phyloP scores from a whole-genome alignment of 345 rosid genomes.

The Lepidium africanum region DNA sequence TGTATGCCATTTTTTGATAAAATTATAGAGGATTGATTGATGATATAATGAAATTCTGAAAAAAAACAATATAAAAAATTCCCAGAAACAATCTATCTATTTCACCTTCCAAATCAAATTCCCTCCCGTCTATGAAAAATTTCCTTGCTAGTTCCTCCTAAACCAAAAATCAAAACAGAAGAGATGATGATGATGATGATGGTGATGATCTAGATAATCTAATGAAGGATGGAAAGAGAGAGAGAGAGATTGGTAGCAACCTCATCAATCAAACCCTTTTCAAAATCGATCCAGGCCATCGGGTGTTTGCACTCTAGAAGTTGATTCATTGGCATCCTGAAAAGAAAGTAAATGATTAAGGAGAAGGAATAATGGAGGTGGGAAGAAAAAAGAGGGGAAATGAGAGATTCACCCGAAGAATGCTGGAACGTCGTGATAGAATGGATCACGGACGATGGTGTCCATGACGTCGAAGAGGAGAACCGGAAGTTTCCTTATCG shows the following conservation, averaged over 20 bases:
- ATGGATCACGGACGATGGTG: slow-evolving; percentile 95
- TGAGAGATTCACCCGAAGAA: slow-evolving; percentile 52
- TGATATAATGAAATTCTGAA: background rate
- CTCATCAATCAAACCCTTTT: slow-evolving; percentile 79
- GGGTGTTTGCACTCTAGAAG: slow-evolving; percentile 78
- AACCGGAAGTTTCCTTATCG: slow-evolving; percentile 60
- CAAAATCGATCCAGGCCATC: slow-evolving; percentile 82
- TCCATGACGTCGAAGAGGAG: slow-evolving; percentile 94
- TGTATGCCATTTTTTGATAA: slow-evolving; percentile 9
- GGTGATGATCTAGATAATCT: background rate
- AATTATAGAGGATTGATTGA: background rate
- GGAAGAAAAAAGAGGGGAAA: background rate
- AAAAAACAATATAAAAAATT: too few relatives aligned
- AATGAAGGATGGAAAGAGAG: background rate
- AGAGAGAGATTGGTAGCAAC: slow-evolving; percentile 25
- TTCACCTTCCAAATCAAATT: slow-evolving; percentile 82
- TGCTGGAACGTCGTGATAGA: slow-evolving; percentile 71
- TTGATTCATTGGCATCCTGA: slow-evolving; percentile 70
- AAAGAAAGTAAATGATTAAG: background rate
- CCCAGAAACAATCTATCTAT: background rate
- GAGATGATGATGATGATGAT: background rate
- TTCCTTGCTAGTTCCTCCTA: slow-evolving; percentile 69
- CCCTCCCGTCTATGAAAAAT: slow-evolving; percentile 79
- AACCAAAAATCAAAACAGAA: background rate
- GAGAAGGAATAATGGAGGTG: too few relatives aligned